These are phyloP conservation scores for Achlya hypogyna DNA, from an alignment of 352 stramenopile genomes.

Conservation along the genomic window DNA sequence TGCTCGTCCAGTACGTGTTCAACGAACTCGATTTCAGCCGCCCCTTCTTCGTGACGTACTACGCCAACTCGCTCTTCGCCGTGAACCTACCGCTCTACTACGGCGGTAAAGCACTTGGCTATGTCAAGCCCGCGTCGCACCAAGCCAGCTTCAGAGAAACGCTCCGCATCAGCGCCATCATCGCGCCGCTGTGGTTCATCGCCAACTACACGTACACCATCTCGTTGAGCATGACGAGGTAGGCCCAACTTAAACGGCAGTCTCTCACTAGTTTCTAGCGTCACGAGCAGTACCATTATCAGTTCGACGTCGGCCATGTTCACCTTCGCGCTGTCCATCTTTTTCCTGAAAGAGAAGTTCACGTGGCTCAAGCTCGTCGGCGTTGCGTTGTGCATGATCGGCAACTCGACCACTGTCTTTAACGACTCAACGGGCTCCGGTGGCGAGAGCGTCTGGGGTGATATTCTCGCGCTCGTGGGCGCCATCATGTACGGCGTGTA, in stretches of 20 bases:
- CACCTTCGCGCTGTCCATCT: conserved; percentile 86
- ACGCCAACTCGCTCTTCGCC: conserved; percentile 79
- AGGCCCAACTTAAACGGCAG: background rate
- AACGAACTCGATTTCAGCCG: conserved; percentile 72
- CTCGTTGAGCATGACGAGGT: conserved; percentile 79
- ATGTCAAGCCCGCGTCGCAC: conserved; percentile 24
- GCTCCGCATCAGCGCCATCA: conserved; percentile 43
- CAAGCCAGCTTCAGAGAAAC: conserved; percentile 34
- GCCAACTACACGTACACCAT: conserved; percentile 93
- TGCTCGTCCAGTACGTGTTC: conserved; percentile 87
- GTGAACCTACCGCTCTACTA: conserved; percentile 77
- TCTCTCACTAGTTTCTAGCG: conserved; percentile 25
- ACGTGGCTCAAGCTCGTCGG: conserved; percentile 71
- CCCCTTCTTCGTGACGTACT: conserved; percentile 85
- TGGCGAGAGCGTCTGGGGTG: conserved; percentile 39
- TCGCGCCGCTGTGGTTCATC: conserved; percentile 92
- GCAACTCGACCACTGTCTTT: conserved; percentile 79
- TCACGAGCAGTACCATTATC: conserved; percentile 93
- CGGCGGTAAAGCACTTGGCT: conserved; percentile 27
- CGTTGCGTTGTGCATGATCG: conserved; percentile 79
- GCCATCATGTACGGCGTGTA: conserved; percentile 93
- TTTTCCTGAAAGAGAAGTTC: conserved; percentile 69
- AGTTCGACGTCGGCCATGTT: conserved; percentile 90
- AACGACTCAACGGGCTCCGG: conserved; percentile 41
- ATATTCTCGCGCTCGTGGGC: conserved; percentile 55